Evolutionary conservation across 1,284 basidiomycete genomes (phyloP).

Genomic region (Rhodotorula sp.): DNA sequence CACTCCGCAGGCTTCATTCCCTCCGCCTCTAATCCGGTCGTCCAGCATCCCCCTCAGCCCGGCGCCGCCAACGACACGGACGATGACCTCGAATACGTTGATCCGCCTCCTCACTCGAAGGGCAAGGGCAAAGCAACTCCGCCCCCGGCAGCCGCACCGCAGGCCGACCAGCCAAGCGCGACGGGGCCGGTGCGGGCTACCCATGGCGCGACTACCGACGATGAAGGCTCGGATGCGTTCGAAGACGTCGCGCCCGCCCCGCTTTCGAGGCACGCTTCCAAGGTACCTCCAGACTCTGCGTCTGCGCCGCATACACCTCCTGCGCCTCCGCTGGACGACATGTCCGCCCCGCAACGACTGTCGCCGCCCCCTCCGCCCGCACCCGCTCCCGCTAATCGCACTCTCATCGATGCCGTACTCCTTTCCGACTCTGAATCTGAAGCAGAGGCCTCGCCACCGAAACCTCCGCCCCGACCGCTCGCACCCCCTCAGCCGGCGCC

Average conservation of each 20-base stretch:
- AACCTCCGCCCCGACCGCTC: background rate
- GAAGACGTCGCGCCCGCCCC: slow-evolving; percentile 25
- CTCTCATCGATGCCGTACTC: slow-evolving; percentile 55
- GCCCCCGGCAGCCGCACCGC: background rate
- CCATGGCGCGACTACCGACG: slow-evolving; percentile 12
- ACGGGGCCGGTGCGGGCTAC: background rate
- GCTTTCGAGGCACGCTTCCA: background rate
- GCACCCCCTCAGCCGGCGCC: background rate
- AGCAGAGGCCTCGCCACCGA: background rate
- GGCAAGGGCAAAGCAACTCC: too few species aligned
- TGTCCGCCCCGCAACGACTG: background rate
- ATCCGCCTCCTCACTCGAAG: background rate
- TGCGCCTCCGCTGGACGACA: too few species aligned
- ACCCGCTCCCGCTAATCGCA: background rate
- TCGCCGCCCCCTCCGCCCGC: background rate
- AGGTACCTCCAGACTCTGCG: background rate
- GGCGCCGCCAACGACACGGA: slow-evolving; percentile 16
- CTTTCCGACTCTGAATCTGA: slow-evolving; percentile 59
- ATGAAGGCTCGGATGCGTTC: slow-evolving; percentile 19
- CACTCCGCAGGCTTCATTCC: background rate
- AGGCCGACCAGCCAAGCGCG: background rate
- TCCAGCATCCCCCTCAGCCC: background rate
- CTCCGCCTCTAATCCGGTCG: background rate
- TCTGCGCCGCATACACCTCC: background rate
- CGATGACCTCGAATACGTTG: slow-evolving; percentile 36